phyloP scores from a whole-genome alignment of 257 asterid genomes.

The Orobanche coerulescens region DNA sequence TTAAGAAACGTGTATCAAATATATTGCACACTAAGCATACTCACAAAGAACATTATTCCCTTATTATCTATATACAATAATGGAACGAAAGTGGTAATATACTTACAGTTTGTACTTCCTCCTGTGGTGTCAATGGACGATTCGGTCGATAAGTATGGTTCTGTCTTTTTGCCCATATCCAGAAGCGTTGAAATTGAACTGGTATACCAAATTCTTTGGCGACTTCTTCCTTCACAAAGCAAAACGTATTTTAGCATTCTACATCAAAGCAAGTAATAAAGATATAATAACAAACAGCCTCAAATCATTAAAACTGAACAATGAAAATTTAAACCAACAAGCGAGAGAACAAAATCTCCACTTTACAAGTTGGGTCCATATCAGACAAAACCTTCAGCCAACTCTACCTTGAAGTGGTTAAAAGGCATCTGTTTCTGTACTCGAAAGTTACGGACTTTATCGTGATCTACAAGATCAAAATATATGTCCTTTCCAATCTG shows the following conservation, averaged over 20 bases:
- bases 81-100: not conserved
- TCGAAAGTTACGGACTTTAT: constrained; percentile 84
- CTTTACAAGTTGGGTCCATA: not conserved
- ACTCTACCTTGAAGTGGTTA: constrained; percentile 75
- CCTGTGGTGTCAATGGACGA: constrained; percentile 85
- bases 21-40: not conserved
- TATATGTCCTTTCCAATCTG: constrained; percentile 88
- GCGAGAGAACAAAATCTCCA: not conserved
- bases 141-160: constrained; percentile 96
- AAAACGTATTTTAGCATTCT: not conserved
- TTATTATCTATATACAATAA: constrained; percentile 5
- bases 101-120: constrained; percentile 75
- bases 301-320: not conserved
- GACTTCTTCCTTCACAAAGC: constrained; percentile 68
- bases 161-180: constrained; percentile 98
- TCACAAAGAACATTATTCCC: constrained; percentile 2
- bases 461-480: constrained; percentile 98
- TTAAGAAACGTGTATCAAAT: not conserved
- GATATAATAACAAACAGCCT: not conserved
- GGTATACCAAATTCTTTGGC: constrained; percentile 85
- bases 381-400: not conserved
- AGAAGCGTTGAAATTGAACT: constrained; percentile 82
- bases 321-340: not conserved
- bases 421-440: constrained; percentile 84
- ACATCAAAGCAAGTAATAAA: not conserved